These are phyloP conservation scores for Lactarius hengduanensis DNA, from an alignment of 768 basidiomycete genomes.

Conservation along the genomic window DNA sequence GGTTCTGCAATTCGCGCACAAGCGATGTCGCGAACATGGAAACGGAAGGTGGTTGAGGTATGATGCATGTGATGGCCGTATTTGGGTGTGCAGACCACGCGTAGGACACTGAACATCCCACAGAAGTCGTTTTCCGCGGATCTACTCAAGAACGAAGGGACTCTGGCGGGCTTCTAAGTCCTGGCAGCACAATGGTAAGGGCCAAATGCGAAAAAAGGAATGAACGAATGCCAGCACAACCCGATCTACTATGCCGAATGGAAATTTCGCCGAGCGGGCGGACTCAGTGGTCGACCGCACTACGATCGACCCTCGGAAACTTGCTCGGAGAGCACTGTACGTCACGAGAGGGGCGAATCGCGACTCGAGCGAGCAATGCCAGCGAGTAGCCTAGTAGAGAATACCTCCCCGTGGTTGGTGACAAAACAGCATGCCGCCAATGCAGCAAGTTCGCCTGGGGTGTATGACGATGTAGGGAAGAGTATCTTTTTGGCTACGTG, in stretches of 20 bases:
- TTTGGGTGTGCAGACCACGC: not conserved
- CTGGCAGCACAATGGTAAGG: not conserved
- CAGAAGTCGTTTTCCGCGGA: not conserved
- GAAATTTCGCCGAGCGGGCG: not conserved
- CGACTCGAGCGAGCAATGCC: not conserved
- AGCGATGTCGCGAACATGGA: not conserved
- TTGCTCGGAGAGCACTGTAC: not conserved
- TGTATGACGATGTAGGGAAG: not conserved
- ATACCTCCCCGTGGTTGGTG: too few species aligned
- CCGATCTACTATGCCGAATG: not conserved
- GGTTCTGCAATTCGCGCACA: not conserved
- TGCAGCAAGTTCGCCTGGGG: too few species aligned
- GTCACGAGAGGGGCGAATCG: not conserved
- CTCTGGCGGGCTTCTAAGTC: not conserved
- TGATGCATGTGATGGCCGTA: not conserved
- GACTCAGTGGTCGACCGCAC: slow-evolving; percentile 1
- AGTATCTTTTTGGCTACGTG: not conserved
- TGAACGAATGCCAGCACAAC: not conserved
- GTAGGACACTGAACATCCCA: not conserved
- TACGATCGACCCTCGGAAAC: not conserved
- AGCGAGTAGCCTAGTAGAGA: too few species aligned
- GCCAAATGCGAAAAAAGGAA: not conserved
- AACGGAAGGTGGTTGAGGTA: not conserved
- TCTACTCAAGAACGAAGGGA: not conserved
- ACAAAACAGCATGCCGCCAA: too few species aligned